phyloP scores from a whole-genome alignment of 768 basidiomycete genomes.

The Guyanaporus albipodus region DNA sequence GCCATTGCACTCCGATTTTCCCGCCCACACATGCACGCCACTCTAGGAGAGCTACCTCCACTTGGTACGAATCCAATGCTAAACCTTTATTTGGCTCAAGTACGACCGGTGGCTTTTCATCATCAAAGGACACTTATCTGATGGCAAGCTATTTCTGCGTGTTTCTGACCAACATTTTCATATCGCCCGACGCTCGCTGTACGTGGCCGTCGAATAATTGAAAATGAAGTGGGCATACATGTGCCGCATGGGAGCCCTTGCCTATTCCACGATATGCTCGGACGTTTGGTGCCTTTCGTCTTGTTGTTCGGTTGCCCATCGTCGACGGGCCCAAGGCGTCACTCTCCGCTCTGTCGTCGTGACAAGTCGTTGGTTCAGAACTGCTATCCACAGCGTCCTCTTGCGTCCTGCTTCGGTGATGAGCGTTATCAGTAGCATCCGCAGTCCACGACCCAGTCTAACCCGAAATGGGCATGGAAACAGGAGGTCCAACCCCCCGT shows the following conservation, averaged over 20 bases:
- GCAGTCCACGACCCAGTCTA: constrained; percentile 8
- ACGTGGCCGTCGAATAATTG: too few species aligned
- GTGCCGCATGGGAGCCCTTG: constrained; percentile 14
- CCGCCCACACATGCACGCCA: too few species aligned
- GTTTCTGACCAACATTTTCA: constrained; percentile 21
- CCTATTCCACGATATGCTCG: constrained; percentile 11
- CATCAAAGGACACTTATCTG: constrained; percentile 22
- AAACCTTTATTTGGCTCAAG: constrained; percentile 14
- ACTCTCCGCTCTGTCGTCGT: constrained; percentile 3
- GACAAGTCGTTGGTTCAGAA: neutral
- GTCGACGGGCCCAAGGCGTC: too few species aligned
- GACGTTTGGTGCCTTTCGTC: constrained; percentile 10
- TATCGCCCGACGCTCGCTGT: constrained; percentile 22
- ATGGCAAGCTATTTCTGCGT: constrained; percentile 14
- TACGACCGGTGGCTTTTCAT: constrained; percentile 23
- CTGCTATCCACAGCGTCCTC: constrained; percentile 9
- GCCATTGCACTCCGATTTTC: neutral
- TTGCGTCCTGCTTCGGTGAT: constrained; percentile 9
- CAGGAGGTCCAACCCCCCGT: constrained; percentile 8
- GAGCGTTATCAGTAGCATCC: constrained; percentile 13
- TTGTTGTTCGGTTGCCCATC: constrained; percentile 6
- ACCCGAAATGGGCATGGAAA: constrained; percentile 21
- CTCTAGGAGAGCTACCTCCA: constrained; percentile 17
- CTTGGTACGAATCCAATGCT: constrained; percentile 14
- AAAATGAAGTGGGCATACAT: constrained; percentile 3